Evolutionary conservation across 2,329 filamentous ascomycete genomes (phyloP), one percentile per base, ranked within the genome.

Genomic region (Apiospora koreana): DNA sequence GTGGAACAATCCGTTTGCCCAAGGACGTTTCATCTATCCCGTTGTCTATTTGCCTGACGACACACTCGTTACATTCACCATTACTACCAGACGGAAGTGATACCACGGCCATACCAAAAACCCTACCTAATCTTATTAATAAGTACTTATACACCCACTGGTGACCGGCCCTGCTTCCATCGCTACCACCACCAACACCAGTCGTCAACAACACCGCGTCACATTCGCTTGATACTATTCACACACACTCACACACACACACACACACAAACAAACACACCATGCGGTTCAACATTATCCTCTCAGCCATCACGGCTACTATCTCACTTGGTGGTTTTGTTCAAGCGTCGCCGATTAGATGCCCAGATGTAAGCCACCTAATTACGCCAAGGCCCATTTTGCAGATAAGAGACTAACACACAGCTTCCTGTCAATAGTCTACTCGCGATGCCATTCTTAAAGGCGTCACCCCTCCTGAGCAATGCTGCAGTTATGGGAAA

Each of bases 401-500:
- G 42, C 35, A 65, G 28, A 48, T 23, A 25, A 48, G n/a, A 28
- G 43, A 69, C 68, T 62, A 62, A 62, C 31, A 62, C 14, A 4
- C 18, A 35, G 4, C 54, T 38, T 62, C n/a, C 54, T 38, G 28
- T 35, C 8, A 31, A 21, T 48, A 72, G 71, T 23, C 58, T 25
- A 42, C 64, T 12, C 71, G 71, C 25, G 71, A 72, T 65, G 67
- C 46, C 35, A 72, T 72, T 21, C 50, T 72, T 5, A 70, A 70
- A 21, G 71, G 71, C 48, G 46, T 69, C 5, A 28, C 68, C 12
- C 58, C 69, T 38, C 48, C 71, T 46, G 69, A 70, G 41, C 18
- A 16, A 25, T 72, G 71, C 67, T 72, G 71, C 67, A 69, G 69
- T 38, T 72, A 72, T 38, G 71, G 71, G 18, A 42, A 46, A 58